phyloP scores from a whole-genome alignment of 768 basidiomycete species.

The Leccinellum luteum region DNA sequence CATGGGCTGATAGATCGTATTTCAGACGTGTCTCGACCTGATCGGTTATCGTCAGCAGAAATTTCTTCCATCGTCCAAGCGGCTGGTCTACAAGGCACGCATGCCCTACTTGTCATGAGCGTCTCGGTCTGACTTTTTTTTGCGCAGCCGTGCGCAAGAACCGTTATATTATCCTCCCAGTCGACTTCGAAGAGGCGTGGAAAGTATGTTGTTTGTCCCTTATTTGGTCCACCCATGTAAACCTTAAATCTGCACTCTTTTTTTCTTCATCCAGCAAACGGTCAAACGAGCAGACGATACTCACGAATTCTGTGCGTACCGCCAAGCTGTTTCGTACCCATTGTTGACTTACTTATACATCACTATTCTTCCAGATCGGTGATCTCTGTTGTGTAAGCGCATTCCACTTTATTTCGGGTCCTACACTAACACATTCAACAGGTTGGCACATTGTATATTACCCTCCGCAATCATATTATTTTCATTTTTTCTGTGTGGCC shows the following conservation, averaged over 20 bases:
- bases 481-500: constrained; percentile 9
- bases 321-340: neutral
- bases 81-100: constrained; percentile 88
- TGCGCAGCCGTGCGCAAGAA: constrained; percentile 86
- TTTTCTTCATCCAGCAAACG: constrained; percentile 66
- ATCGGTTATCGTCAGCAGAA: constrained; percentile 92
- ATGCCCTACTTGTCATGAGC: neutral
- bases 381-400: constrained; percentile 37
- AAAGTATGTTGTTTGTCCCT: constrained; percentile 75
- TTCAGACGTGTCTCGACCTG: constrained; percentile 93
- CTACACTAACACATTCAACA: constrained; percentile 17
- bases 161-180: constrained; percentile 93
- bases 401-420: constrained; percentile 20
- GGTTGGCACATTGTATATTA: constrained; percentile 38
- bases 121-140: constrained; percentile 4
- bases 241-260: constrained; percentile 33
- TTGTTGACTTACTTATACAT: constrained; percentile 14
- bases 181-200: constrained; percentile 99
- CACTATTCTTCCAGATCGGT: constrained; percentile 37
- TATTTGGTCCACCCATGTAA: constrained; percentile 40
- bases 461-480: constrained; percentile 31
- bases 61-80: constrained; percentile 95
- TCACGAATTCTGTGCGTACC: constrained; percentile 86
- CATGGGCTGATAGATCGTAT: constrained; percentile 6
- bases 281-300: constrained; percentile 97